A percentile compares a stretch with the other conserved stretches of the same genome.
phyloP scores from a whole-genome alignment of 306 rosid species.

The Erythrophleum fordii region DNA sequence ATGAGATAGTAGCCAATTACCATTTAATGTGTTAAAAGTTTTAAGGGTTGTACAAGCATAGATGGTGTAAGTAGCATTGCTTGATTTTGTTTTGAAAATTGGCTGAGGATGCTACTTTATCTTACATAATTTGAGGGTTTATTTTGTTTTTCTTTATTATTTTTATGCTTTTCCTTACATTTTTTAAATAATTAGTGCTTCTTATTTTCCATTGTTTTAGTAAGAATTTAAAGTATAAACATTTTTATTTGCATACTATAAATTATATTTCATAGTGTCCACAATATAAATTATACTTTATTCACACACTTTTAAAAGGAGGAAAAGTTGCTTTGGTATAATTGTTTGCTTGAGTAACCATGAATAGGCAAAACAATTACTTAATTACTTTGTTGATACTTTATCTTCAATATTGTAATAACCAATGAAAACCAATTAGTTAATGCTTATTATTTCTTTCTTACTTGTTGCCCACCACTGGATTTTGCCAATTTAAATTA shows the following conservation, averaged over 20 bases:
- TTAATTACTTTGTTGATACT: neutral
- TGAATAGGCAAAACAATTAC: neutral
- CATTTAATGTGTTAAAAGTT: slow-evolving; percentile 13
- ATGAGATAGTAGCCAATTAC: neutral
- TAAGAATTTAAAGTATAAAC: neutral
- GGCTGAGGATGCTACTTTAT: neutral
- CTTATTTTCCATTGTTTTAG: neutral
- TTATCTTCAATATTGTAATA: slow-evolving; percentile 12
- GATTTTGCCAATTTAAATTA: neutral
- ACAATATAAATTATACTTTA: neutral
- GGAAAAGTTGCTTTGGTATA: slow-evolving; percentile 1
- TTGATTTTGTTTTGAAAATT: slow-evolving; percentile 21
- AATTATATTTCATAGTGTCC: too few relatives aligned
- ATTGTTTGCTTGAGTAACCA: slow-evolving; percentile 4
- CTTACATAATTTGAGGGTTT: slow-evolving; percentile 10
- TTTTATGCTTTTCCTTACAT: slow-evolving; percentile 6
- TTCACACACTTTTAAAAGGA: neutral
- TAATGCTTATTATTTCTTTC: neutral
- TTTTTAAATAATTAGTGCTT: neutral
- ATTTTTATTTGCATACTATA: neutral
- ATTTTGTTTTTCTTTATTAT: neutral
- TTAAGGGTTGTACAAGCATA: neutral
- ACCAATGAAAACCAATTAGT: slow-evolving; percentile 2
- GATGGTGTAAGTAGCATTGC: slow-evolving; percentile 22
- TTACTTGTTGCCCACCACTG: neutral